Evolutionary conservation across 2,329 filamentous ascomycete species (phyloP).

Genomic region (Claviceps pazoutovae): DNA sequence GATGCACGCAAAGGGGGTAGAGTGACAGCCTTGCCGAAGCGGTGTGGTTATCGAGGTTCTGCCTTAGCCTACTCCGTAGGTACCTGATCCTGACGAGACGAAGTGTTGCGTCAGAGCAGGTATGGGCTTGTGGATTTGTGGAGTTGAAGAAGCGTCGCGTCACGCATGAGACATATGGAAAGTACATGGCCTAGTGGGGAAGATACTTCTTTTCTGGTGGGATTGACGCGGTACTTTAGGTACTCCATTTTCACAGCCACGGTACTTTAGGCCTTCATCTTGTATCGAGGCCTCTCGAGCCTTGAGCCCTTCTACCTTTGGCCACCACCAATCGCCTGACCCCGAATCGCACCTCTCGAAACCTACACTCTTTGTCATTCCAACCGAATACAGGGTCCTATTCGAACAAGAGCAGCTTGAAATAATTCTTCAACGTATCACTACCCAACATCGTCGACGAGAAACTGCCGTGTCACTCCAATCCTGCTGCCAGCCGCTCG

Average conservation of each 20-base stretch:
- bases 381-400: not conserved
- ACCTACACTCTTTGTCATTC: not conserved
- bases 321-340: not conserved
- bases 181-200: not conserved
- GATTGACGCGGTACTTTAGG: not conserved
- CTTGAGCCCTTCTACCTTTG: not conserved
- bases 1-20: not conserved
- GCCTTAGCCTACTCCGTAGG: not conserved
- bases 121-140: not conserved
- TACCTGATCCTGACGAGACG: not conserved
- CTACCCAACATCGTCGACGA: not conserved
- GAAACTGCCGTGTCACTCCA: not conserved
- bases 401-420: not conserved
- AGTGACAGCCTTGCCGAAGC: not conserved
- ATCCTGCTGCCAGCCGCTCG: not conserved
- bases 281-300: not conserved
- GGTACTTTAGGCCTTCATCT: not conserved
- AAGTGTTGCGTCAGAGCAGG: conserved; percentile 2
- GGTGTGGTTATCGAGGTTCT: not conserved
- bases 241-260: not conserved
- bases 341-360: not conserved
- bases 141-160: not conserved
- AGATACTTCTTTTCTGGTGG: not conserved
- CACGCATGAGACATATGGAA: not conserved
- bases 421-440: not conserved